Base-by-base conservation (phyloP, 148 eudicot species). In the Dianthus caryophyllus region DNA sequence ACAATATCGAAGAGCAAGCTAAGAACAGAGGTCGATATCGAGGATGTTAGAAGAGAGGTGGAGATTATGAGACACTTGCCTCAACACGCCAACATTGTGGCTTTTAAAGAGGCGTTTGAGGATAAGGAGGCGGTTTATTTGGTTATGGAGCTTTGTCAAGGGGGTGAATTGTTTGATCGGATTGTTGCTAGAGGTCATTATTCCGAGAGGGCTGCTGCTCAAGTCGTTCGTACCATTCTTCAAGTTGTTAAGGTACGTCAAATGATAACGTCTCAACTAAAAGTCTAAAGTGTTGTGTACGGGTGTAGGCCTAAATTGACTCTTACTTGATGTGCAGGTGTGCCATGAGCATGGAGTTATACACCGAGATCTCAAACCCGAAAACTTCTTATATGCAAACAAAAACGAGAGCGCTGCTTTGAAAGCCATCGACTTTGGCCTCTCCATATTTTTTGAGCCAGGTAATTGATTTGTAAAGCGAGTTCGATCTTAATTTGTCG, bases 111-210 rank as follows among this genome's bases (percentile, higher is more conserved):
- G 58, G 98, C 88, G 41, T 93, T 62, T 61, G 98, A 93, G 80
- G 98, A 93, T 61, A 86, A 76, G 41, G 92, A 93, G 55, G 95
- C 98, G 0, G 81, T 93, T 51, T 93, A 93, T 78, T 76, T 93
- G 39, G 84, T 93, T 0, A 93, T 93, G 98, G 98, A 93, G 82
- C 86, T 93, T 10, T 93, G 98, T 67, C 80, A 84, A 47, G 98
- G 98, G 1, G 98, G 98, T 21, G 98, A 93, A 66, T 85, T 93
- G 24, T 93, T 93, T 51, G 98, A 93, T 84, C 63, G 96, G 71
- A 93, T 93, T 68, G 90, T 93, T 11, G 85, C 83, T 16, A 78
- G 71, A n/a, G 98, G 98, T 0, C 98, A 88, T 85, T 93, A 87
- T 60, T 85, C 90, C 0, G 98, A 93, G 67, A 73, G 95, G 68